Evolutionary conservation across 2,329 filamentous ascomycete genomes (phyloP).

Genomic region (Penicillium brevicompactum): DNA sequence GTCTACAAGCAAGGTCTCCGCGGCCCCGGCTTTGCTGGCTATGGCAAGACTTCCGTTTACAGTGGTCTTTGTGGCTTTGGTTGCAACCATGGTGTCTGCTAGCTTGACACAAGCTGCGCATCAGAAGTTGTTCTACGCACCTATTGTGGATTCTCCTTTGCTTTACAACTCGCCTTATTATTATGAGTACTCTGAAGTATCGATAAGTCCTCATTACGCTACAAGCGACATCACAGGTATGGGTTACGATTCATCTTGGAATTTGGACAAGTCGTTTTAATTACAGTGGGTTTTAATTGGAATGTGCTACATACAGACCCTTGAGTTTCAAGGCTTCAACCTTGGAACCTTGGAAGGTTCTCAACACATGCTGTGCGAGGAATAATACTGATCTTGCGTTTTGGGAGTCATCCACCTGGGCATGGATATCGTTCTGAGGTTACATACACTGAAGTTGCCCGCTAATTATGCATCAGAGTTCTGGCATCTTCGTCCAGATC

Average conservation of each 20-base stretch:
- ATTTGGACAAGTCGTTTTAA: neutral
- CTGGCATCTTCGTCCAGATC: neutral
- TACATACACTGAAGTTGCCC: neutral
- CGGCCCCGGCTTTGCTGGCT: neutral
- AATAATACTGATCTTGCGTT: neutral
- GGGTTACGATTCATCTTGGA: neutral
- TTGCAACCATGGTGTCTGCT: conserved; percentile 7
- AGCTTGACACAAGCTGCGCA: neutral
- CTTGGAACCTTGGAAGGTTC: no score
- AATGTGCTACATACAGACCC: neutral
- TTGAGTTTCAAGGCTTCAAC: neutral
- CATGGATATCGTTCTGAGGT: no score
- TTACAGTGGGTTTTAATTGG: neutral
- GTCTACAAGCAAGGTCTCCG: neutral
- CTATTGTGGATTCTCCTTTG: neutral
- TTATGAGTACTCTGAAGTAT: neutral
- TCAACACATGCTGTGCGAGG: no score
- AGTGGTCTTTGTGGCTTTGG: conserved; percentile 3
- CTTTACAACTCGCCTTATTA: neutral
- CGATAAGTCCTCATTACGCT: neutral
- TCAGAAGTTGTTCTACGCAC: neutral
- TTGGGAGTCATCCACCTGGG: neutral
- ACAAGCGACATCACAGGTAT: neutral
- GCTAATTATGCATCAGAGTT: neutral
- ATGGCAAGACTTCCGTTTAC: neutral